phyloP scores from a whole-genome alignment of 1,284 basidiomycete genomes.

The Bondarzewia mesenterica region DNA sequence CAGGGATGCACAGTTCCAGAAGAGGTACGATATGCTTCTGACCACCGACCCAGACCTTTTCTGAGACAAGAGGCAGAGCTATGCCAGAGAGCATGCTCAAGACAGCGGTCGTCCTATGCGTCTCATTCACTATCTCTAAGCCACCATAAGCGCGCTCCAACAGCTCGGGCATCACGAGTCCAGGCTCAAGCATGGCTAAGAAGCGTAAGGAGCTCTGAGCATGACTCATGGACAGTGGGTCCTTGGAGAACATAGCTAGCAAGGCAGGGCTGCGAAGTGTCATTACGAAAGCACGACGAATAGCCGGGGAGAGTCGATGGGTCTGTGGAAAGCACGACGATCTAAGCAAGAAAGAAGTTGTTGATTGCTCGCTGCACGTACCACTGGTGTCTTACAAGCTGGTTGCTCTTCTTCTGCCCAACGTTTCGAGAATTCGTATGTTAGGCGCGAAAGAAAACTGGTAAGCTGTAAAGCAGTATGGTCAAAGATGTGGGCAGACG shows the following conservation, averaged over 20 bases:
- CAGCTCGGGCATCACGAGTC: conserved; percentile 86
- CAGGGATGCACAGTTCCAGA: conserved; percentile 85
- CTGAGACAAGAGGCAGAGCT: conserved; percentile 72
- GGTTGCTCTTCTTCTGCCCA: conserved; percentile 78
- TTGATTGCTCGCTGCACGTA: conserved; percentile 24
- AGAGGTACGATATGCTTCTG: conserved; percentile 87
- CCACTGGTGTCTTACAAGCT: conserved; percentile 77
- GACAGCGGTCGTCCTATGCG: conserved; percentile 87
- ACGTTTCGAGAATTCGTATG: conserved; percentile 75
- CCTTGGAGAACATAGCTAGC: conserved; percentile 94
- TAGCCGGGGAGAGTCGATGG: conserved; percentile 74
- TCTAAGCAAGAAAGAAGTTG: background rate
- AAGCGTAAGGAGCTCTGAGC: conserved; percentile 67
- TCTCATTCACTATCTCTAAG: conserved; percentile 91
- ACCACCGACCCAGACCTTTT: conserved; percentile 75
- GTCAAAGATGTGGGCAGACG: background rate
- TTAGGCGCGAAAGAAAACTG: conserved; percentile 72
- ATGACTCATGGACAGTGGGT: conserved; percentile 55
- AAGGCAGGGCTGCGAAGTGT: conserved; percentile 84
- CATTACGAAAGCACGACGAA: conserved; percentile 79
- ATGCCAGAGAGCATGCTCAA: conserved; percentile 84
- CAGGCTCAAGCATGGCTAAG: conserved; percentile 79
- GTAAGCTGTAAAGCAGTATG: conserved; percentile 41
- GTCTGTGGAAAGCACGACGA: conserved; percentile 33
- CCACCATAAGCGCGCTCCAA: conserved; percentile 90